Evolutionary conservation across 768 basidiomycete species (phyloP).

Genomic region (Tulasnella sp.): DNA sequence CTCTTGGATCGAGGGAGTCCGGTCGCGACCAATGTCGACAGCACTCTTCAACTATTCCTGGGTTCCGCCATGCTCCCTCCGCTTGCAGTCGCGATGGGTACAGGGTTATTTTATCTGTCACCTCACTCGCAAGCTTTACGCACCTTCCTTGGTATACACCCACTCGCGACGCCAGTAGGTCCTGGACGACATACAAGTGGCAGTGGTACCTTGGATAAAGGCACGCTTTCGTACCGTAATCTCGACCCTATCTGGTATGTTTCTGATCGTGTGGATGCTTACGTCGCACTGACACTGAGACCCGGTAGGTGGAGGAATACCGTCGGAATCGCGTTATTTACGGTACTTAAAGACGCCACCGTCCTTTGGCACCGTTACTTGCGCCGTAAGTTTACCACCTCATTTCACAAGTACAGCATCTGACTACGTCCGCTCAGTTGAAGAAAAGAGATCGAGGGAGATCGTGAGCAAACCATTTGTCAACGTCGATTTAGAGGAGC

Average conservation of each 20-base stretch:
- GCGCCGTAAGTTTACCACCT: background rate
- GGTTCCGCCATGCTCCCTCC: conserved; percentile 1
- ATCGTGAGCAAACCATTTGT: conserved; percentile 3
- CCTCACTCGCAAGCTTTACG: background rate
- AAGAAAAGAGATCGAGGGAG: background rate
- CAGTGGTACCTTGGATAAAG: background rate
- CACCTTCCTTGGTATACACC: conserved; percentile 2
- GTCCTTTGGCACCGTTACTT: conserved; percentile 3
- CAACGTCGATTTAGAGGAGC: conserved; percentile 5
- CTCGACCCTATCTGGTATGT: conserved; percentile 8
- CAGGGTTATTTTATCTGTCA: background rate
- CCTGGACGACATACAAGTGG: background rate
- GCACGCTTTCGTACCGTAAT: background rate
- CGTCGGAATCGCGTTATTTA: background rate
- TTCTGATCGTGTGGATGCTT: background rate
- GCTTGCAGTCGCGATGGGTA: background rate
- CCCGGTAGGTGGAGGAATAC: conserved; percentile 8
- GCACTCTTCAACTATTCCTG: background rate
- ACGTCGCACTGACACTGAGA: background rate
- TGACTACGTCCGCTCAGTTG: background rate
- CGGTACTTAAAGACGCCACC: background rate
- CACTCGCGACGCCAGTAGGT: background rate
- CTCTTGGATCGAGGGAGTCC: conserved; percentile 5
- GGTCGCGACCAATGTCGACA: background rate
- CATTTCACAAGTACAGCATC: background rate